Base-by-base conservation (phyloP, 192 early-diverging fungal species). In the Jimgerdemannia flammicorona region DNA sequence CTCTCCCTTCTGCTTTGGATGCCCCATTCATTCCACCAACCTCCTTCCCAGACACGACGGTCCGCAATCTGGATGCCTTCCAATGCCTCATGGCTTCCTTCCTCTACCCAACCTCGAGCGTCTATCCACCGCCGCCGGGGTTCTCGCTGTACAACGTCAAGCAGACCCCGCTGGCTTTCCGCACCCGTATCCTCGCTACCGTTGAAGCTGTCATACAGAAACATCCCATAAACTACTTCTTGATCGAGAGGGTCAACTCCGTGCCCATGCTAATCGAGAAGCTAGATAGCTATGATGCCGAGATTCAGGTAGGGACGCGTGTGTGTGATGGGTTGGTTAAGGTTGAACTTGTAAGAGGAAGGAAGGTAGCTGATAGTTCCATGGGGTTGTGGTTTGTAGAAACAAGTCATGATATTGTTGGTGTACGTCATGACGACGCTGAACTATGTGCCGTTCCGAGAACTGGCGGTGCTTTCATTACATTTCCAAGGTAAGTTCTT, bases 401-500 rank as follows among this genome's bases (percentile, higher is more conserved):
- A 74, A 9, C 79, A 80, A 9, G 83, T 86, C 39, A 76, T 91
- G 77, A 81, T 85, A 63, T 74, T 90, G 4, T 77, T 91, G 17
- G 73, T 76, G 8, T 90, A 83, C 76, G 83, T 88, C 40, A 84
- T 90, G 77, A 76, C 79, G 49, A 83, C 86, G 78, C 71, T 91
- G 10, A 86, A 89, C 70, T 91, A 91, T 74, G 89, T 90, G 2
- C 89, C 90, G 3, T 89, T 91, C 72, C 83, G 87, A 43, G 86
- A 88, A 43, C 74, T 87, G 39, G 85, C 85, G 14, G 84, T 90
- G 11, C 69, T 86, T 18, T 85, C 80, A 1, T 76, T 88, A 8
- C 85, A 88, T 67, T 82, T 90, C 44, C 88, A 87, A 80, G 83
- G 85, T 83, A 80, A 29, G 17, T 18, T 43, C 2, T 10, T 39